Percentiles rank a stretch among this genome's conserved stretches.
These are phyloP conservation scores for Ogataea ramenticola DNA, from an alignment of 805 yeast species.

Conservation along the genomic window DNA sequence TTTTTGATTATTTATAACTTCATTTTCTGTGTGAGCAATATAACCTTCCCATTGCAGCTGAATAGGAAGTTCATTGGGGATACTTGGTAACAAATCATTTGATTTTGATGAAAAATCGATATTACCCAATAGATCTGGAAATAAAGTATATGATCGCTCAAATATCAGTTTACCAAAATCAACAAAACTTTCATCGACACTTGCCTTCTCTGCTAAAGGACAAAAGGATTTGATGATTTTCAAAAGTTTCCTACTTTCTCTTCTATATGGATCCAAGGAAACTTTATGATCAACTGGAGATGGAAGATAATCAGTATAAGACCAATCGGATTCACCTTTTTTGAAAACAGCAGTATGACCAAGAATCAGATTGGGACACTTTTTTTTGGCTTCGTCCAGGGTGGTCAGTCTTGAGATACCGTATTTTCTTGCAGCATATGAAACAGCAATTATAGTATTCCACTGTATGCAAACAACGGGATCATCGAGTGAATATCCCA, in stretches of 20 bases:
- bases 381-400: constrained; percentile 55
- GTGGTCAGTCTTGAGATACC: constrained; percentile 79
- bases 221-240: constrained; percentile 55
- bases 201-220: constrained; percentile 80
- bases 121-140: constrained; percentile 36
- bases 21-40: constrained; percentile 14
- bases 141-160: constrained; percentile 29
- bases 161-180: constrained; percentile 71
- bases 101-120: constrained; percentile 4
- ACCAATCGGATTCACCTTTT: constrained; percentile 82
- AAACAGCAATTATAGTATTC: constrained; percentile 83
- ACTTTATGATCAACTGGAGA: constrained; percentile 67
- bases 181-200: constrained; percentile 88
- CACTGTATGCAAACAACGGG: constrained; percentile 96
- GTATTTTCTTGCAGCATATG: constrained; percentile 79
- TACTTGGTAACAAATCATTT: constrained; percentile 32
- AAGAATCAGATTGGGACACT: constrained; percentile 69
- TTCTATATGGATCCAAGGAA: constrained; percentile 81
- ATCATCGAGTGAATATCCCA: constrained; percentile 54
- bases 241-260: constrained; percentile 78
- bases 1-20: constrained; percentile 11
- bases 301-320: constrained; percentile 53
- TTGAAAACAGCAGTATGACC: constrained; percentile 94
- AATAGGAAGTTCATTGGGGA: constrained; percentile 32
- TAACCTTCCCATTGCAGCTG: constrained; percentile 25